Conservation (phyloP, 139 green algal species). For the Chlorella sp. region DNA sequence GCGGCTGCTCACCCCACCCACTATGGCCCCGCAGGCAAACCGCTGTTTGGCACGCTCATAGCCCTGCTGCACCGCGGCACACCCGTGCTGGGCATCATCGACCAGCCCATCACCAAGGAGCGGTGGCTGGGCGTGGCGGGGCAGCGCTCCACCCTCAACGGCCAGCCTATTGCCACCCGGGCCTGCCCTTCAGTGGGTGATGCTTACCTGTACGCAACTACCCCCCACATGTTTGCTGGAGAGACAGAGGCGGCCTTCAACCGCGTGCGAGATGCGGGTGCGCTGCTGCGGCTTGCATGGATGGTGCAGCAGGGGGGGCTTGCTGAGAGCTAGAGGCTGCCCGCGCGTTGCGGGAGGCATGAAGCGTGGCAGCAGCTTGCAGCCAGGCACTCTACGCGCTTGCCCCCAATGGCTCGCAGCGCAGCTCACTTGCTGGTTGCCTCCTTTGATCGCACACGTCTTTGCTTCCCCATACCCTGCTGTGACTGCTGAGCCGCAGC, state of each 20-base stretch:
- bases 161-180: slow-evolving; percentile 63
- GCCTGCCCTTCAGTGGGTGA: slow-evolving; percentile 49
- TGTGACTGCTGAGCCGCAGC: too few species aligned
- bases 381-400: too few species aligned
- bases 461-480: too few species aligned
- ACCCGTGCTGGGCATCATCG: slow-evolving; percentile 95
- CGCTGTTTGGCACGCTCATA: slow-evolving; percentile 97
- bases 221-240: slow-evolving; percentile 93
- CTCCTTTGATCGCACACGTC: too few species aligned
- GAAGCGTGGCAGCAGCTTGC: too few species aligned
- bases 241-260: slow-evolving; percentile 72
- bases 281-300: too few species aligned
- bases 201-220: slow-evolving; percentile 90
- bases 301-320: too few species aligned
- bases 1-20: neutral
- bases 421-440: too few species aligned
- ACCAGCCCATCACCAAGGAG: slow-evolving; percentile 94
- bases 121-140: slow-evolving; percentile 93
- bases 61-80: slow-evolving; percentile 88
- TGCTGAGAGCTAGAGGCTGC: too few species aligned
- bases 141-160: slow-evolving; percentile 88
- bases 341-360: too few species aligned
- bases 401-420: too few species aligned
- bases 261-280: slow-evolving; percentile 66
- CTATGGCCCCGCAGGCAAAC: slow-evolving; percentile 87